Evolutionary conservation across 2,329 filamentous ascomycete species (phyloP).

Genomic region (Cladosporium sp.): DNA sequence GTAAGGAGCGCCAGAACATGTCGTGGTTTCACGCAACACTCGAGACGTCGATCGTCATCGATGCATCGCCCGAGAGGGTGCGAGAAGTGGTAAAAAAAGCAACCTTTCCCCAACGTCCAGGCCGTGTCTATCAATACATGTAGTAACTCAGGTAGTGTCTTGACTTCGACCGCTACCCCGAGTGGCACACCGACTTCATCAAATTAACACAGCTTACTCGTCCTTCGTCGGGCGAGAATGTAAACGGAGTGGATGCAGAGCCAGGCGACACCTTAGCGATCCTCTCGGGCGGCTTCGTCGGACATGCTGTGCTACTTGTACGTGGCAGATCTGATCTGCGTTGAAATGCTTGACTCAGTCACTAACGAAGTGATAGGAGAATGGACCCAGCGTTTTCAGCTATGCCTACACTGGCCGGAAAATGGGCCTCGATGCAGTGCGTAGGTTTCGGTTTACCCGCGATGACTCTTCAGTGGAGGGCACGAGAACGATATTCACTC

Average conservation of each 20-base stretch:
- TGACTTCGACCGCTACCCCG: neutral
- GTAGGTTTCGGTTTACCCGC: neutral
- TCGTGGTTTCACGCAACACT: neutral
- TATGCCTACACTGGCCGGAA: neutral
- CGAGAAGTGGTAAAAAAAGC: neutral
- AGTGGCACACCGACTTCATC: slow-evolving; percentile 6
- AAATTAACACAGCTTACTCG: neutral
- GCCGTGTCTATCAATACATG: neutral
- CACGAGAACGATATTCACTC: neutral
- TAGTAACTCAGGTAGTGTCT: neutral
- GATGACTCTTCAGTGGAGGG: neutral
- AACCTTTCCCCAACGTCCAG: neutral
- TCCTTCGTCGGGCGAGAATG: neutral
- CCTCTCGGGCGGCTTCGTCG: neutral
- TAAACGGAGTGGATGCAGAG: neutral
- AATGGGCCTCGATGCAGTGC: neutral
- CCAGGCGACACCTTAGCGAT: neutral
- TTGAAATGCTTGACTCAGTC: neutral
- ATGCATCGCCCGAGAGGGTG: neutral
- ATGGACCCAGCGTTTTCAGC: neutral
- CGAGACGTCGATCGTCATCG: neutral
- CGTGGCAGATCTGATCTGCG: too few species aligned
- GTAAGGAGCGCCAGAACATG: neutral
- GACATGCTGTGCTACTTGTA: neutral
- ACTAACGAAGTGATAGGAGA: neutral